Evolutionary conservation across 192 early-diverging fungal genomes (phyloP).

Genomic region (Umbelopsis sp.): DNA sequence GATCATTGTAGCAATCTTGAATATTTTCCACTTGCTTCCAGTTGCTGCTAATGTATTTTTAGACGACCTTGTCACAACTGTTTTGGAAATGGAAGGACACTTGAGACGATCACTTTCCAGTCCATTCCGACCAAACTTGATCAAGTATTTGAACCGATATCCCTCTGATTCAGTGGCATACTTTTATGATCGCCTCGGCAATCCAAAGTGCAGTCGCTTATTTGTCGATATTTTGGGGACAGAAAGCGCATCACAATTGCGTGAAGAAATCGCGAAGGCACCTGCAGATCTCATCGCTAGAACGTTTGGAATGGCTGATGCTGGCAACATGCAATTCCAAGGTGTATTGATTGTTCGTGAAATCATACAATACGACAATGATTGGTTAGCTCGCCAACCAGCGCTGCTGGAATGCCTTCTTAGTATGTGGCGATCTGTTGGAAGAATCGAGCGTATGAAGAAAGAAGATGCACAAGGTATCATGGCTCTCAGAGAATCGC

Average conservation of each 20-base stretch:
- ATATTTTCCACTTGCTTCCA: conserved; percentile 93
- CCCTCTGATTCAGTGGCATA: conserved; percentile 80
- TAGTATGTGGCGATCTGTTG: conserved; percentile 46
- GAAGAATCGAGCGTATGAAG: conserved; percentile 48
- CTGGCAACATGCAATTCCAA: conserved; percentile 50
- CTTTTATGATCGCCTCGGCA: conserved; percentile 74
- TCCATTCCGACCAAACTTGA: conserved; percentile 89
- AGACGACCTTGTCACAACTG: conserved; percentile 86
- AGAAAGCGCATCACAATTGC: conserved; percentile 57
- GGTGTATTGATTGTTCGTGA: conserved; percentile 61
- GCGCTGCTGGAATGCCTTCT: conserved; percentile 56
- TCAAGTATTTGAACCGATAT: conserved; percentile 92
- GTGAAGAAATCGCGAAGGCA: conserved; percentile 65
- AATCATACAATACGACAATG: conserved; percentile 51
- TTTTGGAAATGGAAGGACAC: conserved; percentile 84
- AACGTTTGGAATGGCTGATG: conserved; percentile 36
- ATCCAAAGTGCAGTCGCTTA: conserved; percentile 59
- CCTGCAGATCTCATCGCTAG: conserved; percentile 55
- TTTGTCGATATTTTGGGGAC: conserved; percentile 64
- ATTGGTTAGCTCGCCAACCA: conserved; percentile 50
- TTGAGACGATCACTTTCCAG: conserved; percentile 84
- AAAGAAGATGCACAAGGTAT: conserved; percentile 45
- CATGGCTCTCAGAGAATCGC: conserved; percentile 49
- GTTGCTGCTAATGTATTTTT: conserved; percentile 89
- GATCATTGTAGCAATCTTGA: conserved; percentile 92